These are phyloP conservation scores for Debaryomycetaceae sp. DNA, from an alignment of 1,139 yeast genomes.

Conservation along the genomic window DNA sequence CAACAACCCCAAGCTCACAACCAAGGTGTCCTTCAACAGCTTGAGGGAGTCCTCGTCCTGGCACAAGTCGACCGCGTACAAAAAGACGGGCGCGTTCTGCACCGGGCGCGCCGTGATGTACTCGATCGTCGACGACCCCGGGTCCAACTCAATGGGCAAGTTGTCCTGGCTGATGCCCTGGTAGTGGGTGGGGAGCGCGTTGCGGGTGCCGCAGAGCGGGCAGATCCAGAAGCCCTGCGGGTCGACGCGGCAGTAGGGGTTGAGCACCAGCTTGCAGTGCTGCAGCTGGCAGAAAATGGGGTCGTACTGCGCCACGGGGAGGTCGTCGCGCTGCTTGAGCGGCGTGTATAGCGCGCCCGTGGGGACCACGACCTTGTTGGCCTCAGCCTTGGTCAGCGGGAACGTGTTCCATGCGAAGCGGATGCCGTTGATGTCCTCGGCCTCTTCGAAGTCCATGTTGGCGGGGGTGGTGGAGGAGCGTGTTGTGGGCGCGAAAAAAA, in stretches of 20 bases:
- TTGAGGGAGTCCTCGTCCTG: constrained; percentile 91
- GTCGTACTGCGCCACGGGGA: constrained; percentile 82
- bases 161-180: constrained; percentile 78
- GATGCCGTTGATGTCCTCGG: constrained; percentile 47
- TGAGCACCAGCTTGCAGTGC: constrained; percentile 80
- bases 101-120: constrained; percentile 87
- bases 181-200: constrained; percentile 87
- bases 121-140: constrained; percentile 81
- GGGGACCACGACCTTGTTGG: constrained; percentile 89
- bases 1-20: constrained; percentile 73
- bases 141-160: constrained; percentile 82
- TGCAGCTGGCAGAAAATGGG: constrained; percentile 80
- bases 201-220: constrained; percentile 79
- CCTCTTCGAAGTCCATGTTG: constrained; percentile 46
- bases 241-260: constrained; percentile 86
- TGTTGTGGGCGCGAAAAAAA: no score
- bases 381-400: constrained; percentile 88
- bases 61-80: constrained; percentile 88
- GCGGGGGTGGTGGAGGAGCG: no score
- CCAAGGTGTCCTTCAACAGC: constrained; percentile 82
- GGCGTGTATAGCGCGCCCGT: constrained; percentile 95
- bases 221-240: constrained; percentile 86
- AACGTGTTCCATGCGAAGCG: constrained; percentile 50
- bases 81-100: constrained; percentile 86
- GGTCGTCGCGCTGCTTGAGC: constrained; percentile 69